Evolutionary conservation across 2,329 filamentous ascomycete genomes (phyloP), one percentile per base, ranked within the genome.

Genomic region (Lasiodiplodia theobromae): DNA sequence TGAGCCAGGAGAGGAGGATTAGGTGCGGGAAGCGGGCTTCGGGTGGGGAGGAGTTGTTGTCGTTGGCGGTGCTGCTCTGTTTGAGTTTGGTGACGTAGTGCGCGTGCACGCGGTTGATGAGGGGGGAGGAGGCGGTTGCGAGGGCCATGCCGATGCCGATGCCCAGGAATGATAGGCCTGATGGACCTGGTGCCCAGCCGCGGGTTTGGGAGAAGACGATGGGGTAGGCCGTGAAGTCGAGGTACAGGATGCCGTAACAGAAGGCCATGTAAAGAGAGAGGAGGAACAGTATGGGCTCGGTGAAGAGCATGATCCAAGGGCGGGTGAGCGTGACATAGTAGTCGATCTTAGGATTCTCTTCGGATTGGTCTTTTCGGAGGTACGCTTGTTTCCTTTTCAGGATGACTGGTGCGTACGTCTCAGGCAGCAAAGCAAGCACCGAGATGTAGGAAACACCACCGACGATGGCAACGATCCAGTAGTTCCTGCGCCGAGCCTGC

Each of bases 161-260:
- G 12, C 93, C 94, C 4, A 90, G 74, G 78, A 96, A 97, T 1
- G 93, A 87, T 1, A 97, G 86, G 0, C 94, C 94, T 0, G 90
- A 88, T 38, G 91, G 63, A 0, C 92, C 90, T 0, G 91, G 84
- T 1, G 85, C 85, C 94, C 94, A 97, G 70, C 92, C 92, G n/a
- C 94, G 91, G 68, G 88, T 81, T 51, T 91, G 83, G 10, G 85
- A 84, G 79, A 96, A 97, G 69, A 97, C 91, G 69, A 96, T 91
- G 0, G 94, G 94, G 77, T 96, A 96, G 14, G 92, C 93, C 18
- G 96, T 90, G 81, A 97, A 97, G 80, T 93, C 95, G 34, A 97
- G 88, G 75, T 96, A 96, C 1, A 97, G 84, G 52, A 97, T 94
- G 21, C 89, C 92, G 77, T 97, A 97, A 40, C 97, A 88, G 49